A percentile compares a stretch with the other conserved stretches of the same genome.
These are phyloP conservation scores for Trametes coccinea DNA, from an alignment of 768 basidiomycete genomes.

Conservation along the genomic window DNA sequence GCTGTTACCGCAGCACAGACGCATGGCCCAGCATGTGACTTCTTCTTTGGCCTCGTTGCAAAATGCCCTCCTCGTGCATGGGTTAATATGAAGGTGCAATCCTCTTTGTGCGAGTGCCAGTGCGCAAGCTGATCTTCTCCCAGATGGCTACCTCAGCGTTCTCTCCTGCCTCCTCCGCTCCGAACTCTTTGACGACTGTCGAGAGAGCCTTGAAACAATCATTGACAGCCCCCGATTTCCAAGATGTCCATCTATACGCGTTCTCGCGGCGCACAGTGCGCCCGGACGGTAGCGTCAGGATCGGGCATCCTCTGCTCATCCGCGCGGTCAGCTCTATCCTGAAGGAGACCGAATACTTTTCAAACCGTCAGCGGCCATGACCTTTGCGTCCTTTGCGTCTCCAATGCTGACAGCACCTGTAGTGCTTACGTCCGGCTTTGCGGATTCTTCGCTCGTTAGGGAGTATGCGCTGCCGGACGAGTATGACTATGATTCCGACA, in stretches of 20 bases:
- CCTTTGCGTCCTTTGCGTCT: neutral
- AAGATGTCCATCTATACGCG: constrained; percentile 10
- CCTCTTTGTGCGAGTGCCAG: no score
- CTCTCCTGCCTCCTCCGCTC: neutral
- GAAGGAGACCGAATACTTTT: constrained; percentile 10
- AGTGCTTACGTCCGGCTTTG: constrained; percentile 25
- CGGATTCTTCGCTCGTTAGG: constrained; percentile 1
- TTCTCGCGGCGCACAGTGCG: neutral
- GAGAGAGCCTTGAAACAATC: neutral
- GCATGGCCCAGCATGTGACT: no score
- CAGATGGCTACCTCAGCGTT: no score
- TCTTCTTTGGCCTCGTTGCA: no score
- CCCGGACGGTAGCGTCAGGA: neutral
- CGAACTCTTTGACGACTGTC: neutral
- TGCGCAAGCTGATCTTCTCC: no score
- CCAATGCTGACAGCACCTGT: neutral
- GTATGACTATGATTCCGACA: constrained; percentile 29
- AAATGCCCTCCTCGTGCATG: no score
- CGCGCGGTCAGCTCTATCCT: constrained; percentile 5
- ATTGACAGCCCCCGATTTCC: neutral
- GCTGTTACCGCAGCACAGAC: no score
- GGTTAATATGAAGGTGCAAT: no score
- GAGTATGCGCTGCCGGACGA: constrained; percentile 9
- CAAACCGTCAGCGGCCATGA: neutral
- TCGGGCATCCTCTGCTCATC: constrained; percentile 5